Percentiles rank a stretch among this genome's conserved stretches.
These are phyloP conservation scores for Saposhnikovia divaricata DNA, from an alignment of 129 eudicot species.

Conservation along the genomic window DNA sequence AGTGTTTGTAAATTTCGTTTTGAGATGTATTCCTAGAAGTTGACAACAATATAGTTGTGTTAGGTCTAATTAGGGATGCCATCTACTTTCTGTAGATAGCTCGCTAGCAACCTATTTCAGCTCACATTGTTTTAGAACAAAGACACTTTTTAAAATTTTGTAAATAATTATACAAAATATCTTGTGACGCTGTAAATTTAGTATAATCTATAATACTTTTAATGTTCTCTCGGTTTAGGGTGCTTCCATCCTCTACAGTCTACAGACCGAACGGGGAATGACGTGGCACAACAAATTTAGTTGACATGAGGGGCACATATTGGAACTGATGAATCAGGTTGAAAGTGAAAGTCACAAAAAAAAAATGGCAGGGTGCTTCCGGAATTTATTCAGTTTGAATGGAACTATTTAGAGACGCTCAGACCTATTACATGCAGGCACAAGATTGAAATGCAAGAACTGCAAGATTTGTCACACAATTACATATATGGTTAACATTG, in stretches of 20 bases:
- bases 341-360: no score
- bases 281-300: no score
- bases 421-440: background rate
- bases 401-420: background rate
- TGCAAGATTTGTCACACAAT: background rate
- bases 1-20: background rate
- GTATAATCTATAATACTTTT: no score
- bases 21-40: background rate
- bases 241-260: no score
- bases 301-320: no score
- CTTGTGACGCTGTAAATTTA: no score
- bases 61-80: background rate
- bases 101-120: background rate
- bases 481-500: background rate
- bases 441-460: background rate
- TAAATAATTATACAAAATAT: background rate
- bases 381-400: no score
- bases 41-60: background rate
- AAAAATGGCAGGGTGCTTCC: no score
- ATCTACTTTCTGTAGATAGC: background rate
- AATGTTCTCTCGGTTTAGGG: no score
- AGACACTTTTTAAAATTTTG: background rate
- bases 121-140: background rate
- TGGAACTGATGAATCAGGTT: no score
- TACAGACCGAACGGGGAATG: no score